These are phyloP conservation scores for Recurvomyces mirabilis DNA, from an alignment of 495 filamentous ascomycete genomes.

Conservation along the genomic window DNA sequence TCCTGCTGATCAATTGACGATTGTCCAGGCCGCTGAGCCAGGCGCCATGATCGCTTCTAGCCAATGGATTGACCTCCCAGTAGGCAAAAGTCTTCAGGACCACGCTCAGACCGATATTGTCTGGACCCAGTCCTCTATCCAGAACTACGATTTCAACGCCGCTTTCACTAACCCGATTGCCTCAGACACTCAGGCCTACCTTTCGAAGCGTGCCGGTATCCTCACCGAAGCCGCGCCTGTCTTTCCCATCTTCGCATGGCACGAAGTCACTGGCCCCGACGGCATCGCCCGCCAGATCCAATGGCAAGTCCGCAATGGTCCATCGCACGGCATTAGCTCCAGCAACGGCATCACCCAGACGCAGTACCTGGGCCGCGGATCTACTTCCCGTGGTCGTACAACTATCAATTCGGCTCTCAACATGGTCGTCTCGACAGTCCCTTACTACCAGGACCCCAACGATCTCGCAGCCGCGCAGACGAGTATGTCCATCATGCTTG, in stretches of 20 bases:
- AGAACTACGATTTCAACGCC: constrained; percentile 52
- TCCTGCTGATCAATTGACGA: constrained; percentile 25
- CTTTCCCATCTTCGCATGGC: constrained; percentile 51
- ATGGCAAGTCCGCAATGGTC: constrained; percentile 53
- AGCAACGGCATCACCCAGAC: constrained; percentile 46
- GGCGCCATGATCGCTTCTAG: constrained; percentile 40
- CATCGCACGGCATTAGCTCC: constrained; percentile 30
- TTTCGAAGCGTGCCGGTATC: constrained; percentile 44
- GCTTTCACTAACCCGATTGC: constrained; percentile 41
- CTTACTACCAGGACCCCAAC: constrained; percentile 42
- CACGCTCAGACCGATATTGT: constrained; percentile 61
- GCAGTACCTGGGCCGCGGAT: constrained; percentile 54
- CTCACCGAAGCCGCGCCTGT: constrained; percentile 58
- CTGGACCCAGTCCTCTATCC: constrained; percentile 47
- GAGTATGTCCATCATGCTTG: constrained; percentile 45
- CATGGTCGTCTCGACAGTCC: constrained; percentile 43
- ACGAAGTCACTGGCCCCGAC: constrained; percentile 46
- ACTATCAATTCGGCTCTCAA: constrained; percentile 45
- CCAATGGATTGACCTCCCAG: constrained; percentile 60
- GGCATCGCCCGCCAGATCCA: constrained; percentile 55
- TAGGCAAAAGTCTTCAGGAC: constrained; percentile 62
- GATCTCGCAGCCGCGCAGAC: constrained; percentile 38
- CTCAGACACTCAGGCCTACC: constrained; percentile 36
- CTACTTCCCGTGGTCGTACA: constrained; percentile 48
- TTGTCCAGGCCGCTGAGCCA: constrained; percentile 26